Evolutionary conservation across 192 early-diverging fungal genomes (phyloP), one percentile per base, ranked within the genome.

Genomic region (Glomus cerebriforme): DNA sequence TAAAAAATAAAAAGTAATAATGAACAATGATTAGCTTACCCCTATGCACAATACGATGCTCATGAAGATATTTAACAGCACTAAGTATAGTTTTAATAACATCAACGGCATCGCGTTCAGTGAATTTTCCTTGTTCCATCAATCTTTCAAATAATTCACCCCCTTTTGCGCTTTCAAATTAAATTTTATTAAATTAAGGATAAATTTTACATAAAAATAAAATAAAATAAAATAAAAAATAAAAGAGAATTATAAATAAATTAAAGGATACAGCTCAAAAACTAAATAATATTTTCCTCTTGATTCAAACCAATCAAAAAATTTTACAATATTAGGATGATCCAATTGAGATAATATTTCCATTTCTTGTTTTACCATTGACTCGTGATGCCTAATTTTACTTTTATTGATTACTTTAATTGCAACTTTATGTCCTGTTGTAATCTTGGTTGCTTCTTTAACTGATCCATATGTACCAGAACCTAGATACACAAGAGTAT

Each of bases 371-470:
- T 92, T 80, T 15, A 98, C 96, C 94, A 98, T 93, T 49, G 92
- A 88, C 78, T 93, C 95, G 75, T 96, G 91, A 58, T 92, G 92
- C 37, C 82, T 90, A 75, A 97, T 91, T 5, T 92, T 88, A 74
- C 90, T 89, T 82, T 98, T 97, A 82, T 90, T 90, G 83, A 98
- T 98, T 62, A 98, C 90, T 83, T 98, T 98, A 79, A 97, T 88
- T 0, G 97, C 97, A 29, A 95, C 95, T 34, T 90, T 87, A 31
- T 92, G 89, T 17, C 92, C 90, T 26, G 92, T 91, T n/a, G 88
- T 90, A 65, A 92, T 88, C 12, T 88, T 85, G 7, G 71, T 85
- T n/a, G 92, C 92, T 76, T 87, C 79, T 70, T 91, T 87, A 66
- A 95, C 93, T 27, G 91, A 90, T 39, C 92, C 93, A 83, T 92